Percentiles rank a stretch among this genome's conserved stretches.
phyloP scores from a whole-genome alignment of 2,329 filamentous ascomycete genomes.

The Aspergillus calidoustus region DNA sequence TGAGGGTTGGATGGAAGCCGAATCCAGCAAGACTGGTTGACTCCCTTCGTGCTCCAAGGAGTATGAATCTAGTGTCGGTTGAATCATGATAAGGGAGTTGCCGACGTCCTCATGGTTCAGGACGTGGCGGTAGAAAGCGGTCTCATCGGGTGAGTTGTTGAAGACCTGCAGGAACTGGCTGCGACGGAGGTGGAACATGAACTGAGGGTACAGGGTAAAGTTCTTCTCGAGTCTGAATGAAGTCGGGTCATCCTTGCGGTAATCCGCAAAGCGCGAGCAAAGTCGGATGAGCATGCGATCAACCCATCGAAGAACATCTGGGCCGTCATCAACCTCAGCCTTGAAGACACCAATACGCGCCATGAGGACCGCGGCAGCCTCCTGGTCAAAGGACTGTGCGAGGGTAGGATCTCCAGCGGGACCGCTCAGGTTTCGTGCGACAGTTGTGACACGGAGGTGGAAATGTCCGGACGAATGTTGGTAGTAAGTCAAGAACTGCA shows the following conservation, averaged over 20 bases:
- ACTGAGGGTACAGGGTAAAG: slow-evolving; percentile 97
- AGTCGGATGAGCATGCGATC: slow-evolving; percentile 97
- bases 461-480: slow-evolving; percentile 97
- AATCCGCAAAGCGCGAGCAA: slow-evolving; percentile 96
- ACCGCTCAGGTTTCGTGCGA: slow-evolving; percentile 87
- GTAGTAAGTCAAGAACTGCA: slow-evolving; percentile 98
- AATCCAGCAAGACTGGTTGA: slow-evolving; percentile 92
- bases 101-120: slow-evolving; percentile 96
- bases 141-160: slow-evolving; percentile 99
- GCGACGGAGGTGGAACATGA: slow-evolving; percentile 98
- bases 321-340: slow-evolving; percentile 95
- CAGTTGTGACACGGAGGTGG: slow-evolving; percentile 92
- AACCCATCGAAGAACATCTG: slow-evolving; percentile 97
- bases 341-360: slow-evolving; percentile 99
- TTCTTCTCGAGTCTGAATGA: slow-evolving; percentile 98
- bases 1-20: slow-evolving; percentile 91
- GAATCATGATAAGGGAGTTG: slow-evolving; percentile 98
- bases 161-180: slow-evolving; percentile 99
- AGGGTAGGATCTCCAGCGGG: slow-evolving; percentile 93
- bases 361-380: slow-evolving; percentile 97
- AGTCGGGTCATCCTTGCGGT: slow-evolving; percentile 95
- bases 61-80: slow-evolving; percentile 95
- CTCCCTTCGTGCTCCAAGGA: slow-evolving; percentile 94
- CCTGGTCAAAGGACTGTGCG: slow-evolving; percentile 96
- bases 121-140: slow-evolving; percentile 97